Evolutionary conservation across 495 filamentous ascomycete genomes (phyloP), one percentile per base, ranked within the genome.

Genomic region (Podospora appendiculata): DNA sequence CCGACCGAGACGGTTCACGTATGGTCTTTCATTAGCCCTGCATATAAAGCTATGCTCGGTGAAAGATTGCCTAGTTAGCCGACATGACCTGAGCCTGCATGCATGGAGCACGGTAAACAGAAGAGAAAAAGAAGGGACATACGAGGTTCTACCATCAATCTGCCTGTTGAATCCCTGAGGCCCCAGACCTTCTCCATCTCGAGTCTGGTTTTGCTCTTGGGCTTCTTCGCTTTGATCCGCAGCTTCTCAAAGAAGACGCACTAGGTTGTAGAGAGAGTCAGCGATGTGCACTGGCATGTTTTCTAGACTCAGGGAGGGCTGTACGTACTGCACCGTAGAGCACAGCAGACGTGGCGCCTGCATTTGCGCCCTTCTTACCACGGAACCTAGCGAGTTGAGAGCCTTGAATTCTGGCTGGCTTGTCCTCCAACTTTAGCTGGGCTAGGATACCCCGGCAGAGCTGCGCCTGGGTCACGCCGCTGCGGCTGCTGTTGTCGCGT

Each of bases 191-290:
- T 36, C 62, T 84, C 80, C 75, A 81, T 82, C 6, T 72, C 72
- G 57, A 69, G 36, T 12, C 81, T 61, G 42, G 73, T 67, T 51
- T 74, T 70, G 7, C 59, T 72, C 71, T 82, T 85, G 14, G 73
- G 66, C 69, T 79, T 81, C 12, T 70, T 70, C 57, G 80, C 68
- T 41, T 70, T 68, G 35, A 83, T 63, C 35, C 79, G 64, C 51
- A 80, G 45, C 70, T 85, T 86, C 67, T 85, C 81, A 49, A 84
- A 83, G 44, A 67, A 80, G 17, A 74, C 70, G 59, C 83, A 83
- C 3, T n/a, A n/a, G n/a, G n/a, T 25, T 25, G 25, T 25, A 5
- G 25, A 25, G 5, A 25, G 25, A 5, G 25, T 25, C 25, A 25
- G 25, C 25, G 25, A 2, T 25, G n/a, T n/a, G n/a, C n/a, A n/a